Conservation (phyloP, 768 basidiomycete genomes). For the Termitomyces sp. region DNA sequence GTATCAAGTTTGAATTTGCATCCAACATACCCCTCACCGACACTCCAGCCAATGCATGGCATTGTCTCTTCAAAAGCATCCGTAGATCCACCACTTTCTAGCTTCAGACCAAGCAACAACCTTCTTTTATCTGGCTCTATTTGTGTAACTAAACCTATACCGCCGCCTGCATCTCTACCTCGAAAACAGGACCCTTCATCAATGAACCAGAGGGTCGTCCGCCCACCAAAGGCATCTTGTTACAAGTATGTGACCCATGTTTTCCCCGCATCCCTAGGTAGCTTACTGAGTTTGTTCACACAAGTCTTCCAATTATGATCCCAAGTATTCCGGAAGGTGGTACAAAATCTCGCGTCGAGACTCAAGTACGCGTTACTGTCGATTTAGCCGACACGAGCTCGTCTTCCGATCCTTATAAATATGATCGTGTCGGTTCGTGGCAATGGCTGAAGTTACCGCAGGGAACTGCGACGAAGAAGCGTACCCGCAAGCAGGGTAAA, state of each 20-base stretch:
- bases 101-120: slow-evolving; percentile 23
- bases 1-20: slow-evolving; percentile 25
- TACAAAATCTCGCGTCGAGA: slow-evolving; percentile 92
- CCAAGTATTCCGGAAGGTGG: slow-evolving; percentile 80
- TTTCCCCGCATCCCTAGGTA: background rate
- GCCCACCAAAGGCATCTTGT: slow-evolving; percentile 70
- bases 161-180: slow-evolving; percentile 56
- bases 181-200: slow-evolving; percentile 49
- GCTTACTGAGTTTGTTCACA: slow-evolving; percentile 8
- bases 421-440: slow-evolving; percentile 86
- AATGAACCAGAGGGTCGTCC: slow-evolving; percentile 54
- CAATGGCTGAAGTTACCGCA: slow-evolving; percentile 79
- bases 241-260: slow-evolving; percentile 50
- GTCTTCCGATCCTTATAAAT: slow-evolving; percentile 54
- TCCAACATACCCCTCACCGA: slow-evolving; percentile 26
- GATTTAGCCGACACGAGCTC: slow-evolving; percentile 71
- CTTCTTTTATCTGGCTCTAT: slow-evolving; percentile 32
- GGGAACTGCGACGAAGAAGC: slow-evolving; percentile 79
- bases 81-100: slow-evolving; percentile 18
- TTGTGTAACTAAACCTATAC: slow-evolving; percentile 55
- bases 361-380: slow-evolving; percentile 82
- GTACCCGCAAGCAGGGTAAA: slow-evolving; percentile 80
- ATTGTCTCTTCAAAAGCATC: slow-evolving; percentile 12
- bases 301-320: slow-evolving; percentile 74
- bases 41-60: slow-evolving; percentile 21